phyloP scores from a whole-genome alignment of 2,329 filamentous ascomycete species.

The Leptographium radiaticola region DNA sequence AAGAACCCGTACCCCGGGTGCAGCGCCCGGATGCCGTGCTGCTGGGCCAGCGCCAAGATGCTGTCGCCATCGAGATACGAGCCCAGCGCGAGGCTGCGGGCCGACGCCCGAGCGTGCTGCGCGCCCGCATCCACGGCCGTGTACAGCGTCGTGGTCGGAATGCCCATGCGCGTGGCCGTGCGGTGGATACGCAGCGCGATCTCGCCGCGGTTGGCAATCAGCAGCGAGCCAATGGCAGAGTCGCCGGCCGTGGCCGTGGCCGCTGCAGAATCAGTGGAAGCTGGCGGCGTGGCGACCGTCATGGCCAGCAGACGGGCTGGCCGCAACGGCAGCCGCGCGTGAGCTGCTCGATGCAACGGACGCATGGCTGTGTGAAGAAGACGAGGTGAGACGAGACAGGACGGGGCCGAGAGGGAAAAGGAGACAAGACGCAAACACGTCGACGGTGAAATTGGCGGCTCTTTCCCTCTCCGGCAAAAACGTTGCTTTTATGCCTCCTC shows the following conservation, averaged over 20 bases:
- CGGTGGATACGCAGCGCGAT: slow-evolving; percentile 87
- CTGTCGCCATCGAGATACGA: slow-evolving; percentile 86
- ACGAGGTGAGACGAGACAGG: background rate
- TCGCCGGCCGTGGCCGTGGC: background rate
- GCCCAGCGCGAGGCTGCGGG: slow-evolving; percentile 73
- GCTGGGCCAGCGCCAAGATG: slow-evolving; percentile 79
- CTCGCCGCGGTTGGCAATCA: slow-evolving; percentile 95
- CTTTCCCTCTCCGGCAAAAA: background rate
- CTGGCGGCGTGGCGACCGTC: slow-evolving; percentile 21
- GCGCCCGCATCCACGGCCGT: slow-evolving; percentile 79
- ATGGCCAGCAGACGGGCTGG: slow-evolving; percentile 6
- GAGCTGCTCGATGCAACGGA: slow-evolving; percentile 35
- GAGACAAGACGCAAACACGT: background rate
- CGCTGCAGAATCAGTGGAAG: background rate
- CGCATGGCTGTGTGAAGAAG: slow-evolving; percentile 28
- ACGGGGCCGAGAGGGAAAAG: background rate
- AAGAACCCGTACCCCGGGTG: slow-evolving; percentile 96
- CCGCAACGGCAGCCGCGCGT: slow-evolving; percentile 28
- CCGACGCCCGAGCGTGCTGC: slow-evolving; percentile 78
- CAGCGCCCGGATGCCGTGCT: slow-evolving; percentile 76
- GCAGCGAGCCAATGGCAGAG: slow-evolving; percentile 55
- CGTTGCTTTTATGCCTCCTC: background rate
- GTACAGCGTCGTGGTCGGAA: slow-evolving; percentile 87
- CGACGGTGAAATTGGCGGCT: background rate
- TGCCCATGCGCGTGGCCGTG: slow-evolving; percentile 78